A percentile compares a stretch with the other conserved stretches of the same genome.
Evolutionary conservation across 2,329 filamentous ascomycete species (phyloP).

Genomic region (Mycocentrospora acerina): DNA sequence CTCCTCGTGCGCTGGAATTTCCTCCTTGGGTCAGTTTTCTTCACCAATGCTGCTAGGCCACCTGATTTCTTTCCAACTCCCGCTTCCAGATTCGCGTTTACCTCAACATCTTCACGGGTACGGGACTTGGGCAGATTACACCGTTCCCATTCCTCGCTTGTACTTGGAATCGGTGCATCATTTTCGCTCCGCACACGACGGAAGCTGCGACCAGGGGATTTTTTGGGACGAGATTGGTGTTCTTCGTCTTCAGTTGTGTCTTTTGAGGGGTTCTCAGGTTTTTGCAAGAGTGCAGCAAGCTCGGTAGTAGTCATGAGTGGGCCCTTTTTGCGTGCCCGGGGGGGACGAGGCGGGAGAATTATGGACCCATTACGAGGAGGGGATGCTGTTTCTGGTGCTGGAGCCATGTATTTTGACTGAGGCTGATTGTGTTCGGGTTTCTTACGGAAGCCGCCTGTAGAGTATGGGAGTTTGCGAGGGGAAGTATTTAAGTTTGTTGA

Average conservation of each 20-base stretch:
- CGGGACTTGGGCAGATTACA: conserved; percentile 21
- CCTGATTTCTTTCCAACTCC: conserved; percentile 11
- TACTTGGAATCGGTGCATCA: conserved; percentile 34
- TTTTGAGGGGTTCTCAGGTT: conserved; percentile 13
- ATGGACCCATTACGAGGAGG: conserved; percentile 12
- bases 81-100: neutral
- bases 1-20: conserved; percentile 33
- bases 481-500: conserved; percentile 14
- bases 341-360: conserved; percentile 20
- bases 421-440: conserved; percentile 13
- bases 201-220: conserved; percentile 20
- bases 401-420: neutral
- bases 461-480: conserved; percentile 18
- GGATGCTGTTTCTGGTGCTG: neutral
- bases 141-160: conserved; percentile 32
- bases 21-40: conserved; percentile 33
- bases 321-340: conserved; percentile 17
- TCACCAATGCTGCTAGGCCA: conserved; percentile 28
- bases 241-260: conserved; percentile 28
- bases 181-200: conserved; percentile 34
- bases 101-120: neutral
- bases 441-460: conserved; percentile 32
- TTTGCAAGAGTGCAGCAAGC: conserved; percentile 27
- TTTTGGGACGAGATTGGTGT: neutral
- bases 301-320: conserved; percentile 32